These are phyloP conservation scores for Psilocybe cubensis DNA, from an alignment of 768 basidiomycete genomes.

Conservation along the genomic window DNA sequence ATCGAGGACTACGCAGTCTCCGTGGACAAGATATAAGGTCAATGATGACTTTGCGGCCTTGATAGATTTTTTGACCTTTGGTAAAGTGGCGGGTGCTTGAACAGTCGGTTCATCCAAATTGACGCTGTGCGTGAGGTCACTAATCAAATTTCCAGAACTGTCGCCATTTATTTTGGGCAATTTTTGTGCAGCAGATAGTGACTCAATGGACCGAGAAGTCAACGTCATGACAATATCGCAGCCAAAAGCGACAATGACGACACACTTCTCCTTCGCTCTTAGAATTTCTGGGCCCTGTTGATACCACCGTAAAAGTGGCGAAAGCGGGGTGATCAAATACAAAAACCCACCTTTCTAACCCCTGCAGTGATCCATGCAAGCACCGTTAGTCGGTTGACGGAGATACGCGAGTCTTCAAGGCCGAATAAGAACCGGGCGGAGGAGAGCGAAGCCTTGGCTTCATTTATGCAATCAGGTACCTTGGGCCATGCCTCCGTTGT, in stretches of 20 bases:
- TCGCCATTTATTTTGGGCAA: neutral
- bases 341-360: slow-evolving; percentile 33
- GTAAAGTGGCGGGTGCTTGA: neutral
- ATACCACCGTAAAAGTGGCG: neutral
- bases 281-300: slow-evolving; percentile 28
- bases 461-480: slow-evolving; percentile 27
- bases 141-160: neutral
- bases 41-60: slow-evolving; percentile 19
- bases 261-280: slow-evolving; percentile 25
- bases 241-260: slow-evolving; percentile 41
- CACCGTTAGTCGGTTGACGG: slow-evolving; percentile 36
- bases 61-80: slow-evolving; percentile 11
- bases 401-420: slow-evolving; percentile 23
- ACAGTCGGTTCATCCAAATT: neutral
- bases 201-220: slow-evolving; percentile 15
- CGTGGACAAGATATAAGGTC: slow-evolving; percentile 44
- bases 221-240: slow-evolving; percentile 39
- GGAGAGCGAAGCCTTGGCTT: slow-evolving; percentile 33
- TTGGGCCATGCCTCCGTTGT: slow-evolving; percentile 20
- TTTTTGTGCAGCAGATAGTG: slow-evolving; percentile 1
- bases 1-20: slow-evolving; percentile 38
- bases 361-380: slow-evolving; percentile 48
- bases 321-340: neutral
- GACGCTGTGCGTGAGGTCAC: neutral
- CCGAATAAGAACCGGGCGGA: slow-evolving; percentile 38